Evolutionary conservation across 2,329 filamentous ascomycete species (phyloP), one percentile per base, ranked within the genome.

Genomic region (Alternaria arborescens): DNA sequence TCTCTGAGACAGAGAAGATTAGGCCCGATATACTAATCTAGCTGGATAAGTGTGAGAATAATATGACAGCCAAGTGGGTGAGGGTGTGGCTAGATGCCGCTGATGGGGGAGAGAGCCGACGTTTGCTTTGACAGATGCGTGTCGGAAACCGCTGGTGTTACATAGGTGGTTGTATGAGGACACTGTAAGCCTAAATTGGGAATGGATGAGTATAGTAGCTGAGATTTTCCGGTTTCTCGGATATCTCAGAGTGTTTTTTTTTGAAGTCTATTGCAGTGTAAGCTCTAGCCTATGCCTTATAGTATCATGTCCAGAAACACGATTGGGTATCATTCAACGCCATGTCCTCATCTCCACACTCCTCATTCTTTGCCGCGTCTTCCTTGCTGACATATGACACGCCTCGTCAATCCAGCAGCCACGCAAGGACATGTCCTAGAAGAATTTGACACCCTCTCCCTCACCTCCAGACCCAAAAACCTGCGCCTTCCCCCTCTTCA

Each of bases 401-500:
- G 10, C 8, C 2, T 10, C 5, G n/a, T 14, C 24, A 10, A 28
- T 28, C 32, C n/a, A 20, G 8, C 18, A 7, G 14, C 43, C 43
- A 47, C n/a, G 12, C n/a, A 11, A 47, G 4, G 18, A 8, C 36
- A 10, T 16, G 10, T 22, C 32, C 51, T 40, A 65, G 12, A 98
- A 98, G 82, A 99, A 98, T 82, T 99, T 99, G 67, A 98, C 93
- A 72, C 95, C 95, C 73, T 91, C 88, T 62, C 92, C 91, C 5
- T 60, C 58, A 28, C 76, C 77, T 72, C 94, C 93, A 55, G 88
- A 87, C 34, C 94, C 94, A 81, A 99, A 98, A 26, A 98, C 88
- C 79, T 98, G 94, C 14, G 94, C 94, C 81, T 91, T 97, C 69
- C 93, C 93, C 64, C 90, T 87, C 84, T 96, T 97, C 36, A 97